Evolutionary conservation across 768 basidiomycete genomes (phyloP), one percentile per base, ranked within the genome.

Genomic region (Collybia sp.): DNA sequence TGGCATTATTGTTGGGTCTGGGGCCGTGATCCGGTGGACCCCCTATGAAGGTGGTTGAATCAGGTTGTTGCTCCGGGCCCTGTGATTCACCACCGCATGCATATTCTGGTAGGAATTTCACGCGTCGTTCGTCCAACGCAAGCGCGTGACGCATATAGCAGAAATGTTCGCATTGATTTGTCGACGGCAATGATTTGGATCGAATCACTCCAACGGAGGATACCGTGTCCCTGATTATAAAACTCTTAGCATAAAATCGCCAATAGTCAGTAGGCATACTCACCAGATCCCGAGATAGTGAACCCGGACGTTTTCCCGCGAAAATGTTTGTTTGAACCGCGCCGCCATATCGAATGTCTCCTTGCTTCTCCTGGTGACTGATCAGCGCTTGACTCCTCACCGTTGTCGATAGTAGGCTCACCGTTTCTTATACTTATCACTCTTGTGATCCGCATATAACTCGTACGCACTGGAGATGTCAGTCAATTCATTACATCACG

Each of bases 231-330:
- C 73, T 75, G 41, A 12, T 18, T 3, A 2, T 33, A 8, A 13
- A 13, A 8, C 20, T 20, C 19, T 3, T 12, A 32, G 19, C 15
- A 20, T 9, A 13, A 38, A 18, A 19, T 42, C 4, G 33, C 11
- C 6, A 31, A 12, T 2, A 44, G 25, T 20, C 25, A n/a, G 43
- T 3, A 31, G 20, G 13, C 9, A 10, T 6, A 35, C 55, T 12
- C 44, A 73, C 74, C 73, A 75, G 16, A 61, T 67, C 4, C 73
- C 73, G 5, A 75, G 56, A 42, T 76, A 76, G 53, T 76, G 70
- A 2, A 73, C 63, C 17, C 54, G 57, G 32, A 71, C 65, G 9
- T 62, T 47, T 48, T 31, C 46, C 41, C 12, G 57, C 43, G 16
- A 67, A 40, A 35, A 57, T 4, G 55, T 39, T 2, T 40, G 47